These are phyloP conservation scores for Dunaliella primolecta DNA, from an alignment of 139 green algal genomes.

Conservation along the genomic window DNA sequence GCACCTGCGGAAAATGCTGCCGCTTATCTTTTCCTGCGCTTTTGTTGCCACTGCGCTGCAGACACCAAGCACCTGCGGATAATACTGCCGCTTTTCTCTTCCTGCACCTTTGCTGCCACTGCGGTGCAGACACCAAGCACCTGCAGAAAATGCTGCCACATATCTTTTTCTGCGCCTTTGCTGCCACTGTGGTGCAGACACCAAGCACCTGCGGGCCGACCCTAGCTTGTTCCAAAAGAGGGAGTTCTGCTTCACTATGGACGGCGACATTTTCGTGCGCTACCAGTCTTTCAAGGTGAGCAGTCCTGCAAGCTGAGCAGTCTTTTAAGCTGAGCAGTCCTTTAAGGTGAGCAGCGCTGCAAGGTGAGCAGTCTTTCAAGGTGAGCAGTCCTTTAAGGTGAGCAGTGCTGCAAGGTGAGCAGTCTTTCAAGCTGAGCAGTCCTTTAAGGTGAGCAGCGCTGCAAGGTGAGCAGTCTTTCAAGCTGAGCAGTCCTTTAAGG, in stretches of 20 bases:
- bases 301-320: not conserved
- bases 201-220: constrained; percentile 75
- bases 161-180: not conserved
- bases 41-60: no score
- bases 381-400: no score
- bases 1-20: no score
- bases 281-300: constrained; percentile 94
- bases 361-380: no score
- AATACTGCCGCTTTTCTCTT: not conserved
- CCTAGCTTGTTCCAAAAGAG: constrained; percentile 68
- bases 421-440: no score
- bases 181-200: constrained; percentile 43
- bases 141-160: not conserved
- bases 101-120: not conserved
- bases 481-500: no score
- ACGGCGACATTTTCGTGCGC: constrained; percentile 96
- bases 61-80: not conserved
- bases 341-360: no score
- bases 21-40: not conserved
- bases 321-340: no score
- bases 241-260: constrained; percentile 98
- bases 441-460: no score
- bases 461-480: no score
- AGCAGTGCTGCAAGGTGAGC: no score
- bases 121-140: constrained; percentile 39